phyloP scores from a whole-genome alignment of 2,329 filamentous ascomycete species.

The Beauveria brongniartii region DNA sequence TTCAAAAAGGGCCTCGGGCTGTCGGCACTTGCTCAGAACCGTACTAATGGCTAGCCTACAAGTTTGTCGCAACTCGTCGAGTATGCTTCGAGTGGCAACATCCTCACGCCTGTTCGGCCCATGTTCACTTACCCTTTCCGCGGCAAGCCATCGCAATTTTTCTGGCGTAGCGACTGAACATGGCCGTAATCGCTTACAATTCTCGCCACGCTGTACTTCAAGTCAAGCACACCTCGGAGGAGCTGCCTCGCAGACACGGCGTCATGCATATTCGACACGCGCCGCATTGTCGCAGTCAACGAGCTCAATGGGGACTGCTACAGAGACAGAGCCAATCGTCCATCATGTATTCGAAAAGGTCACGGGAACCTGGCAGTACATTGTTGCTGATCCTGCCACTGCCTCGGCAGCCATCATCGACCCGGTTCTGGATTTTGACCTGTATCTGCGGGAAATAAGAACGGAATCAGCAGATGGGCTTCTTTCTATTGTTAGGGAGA shows the following conservation, averaged over 20 bases:
- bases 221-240: too few species aligned
- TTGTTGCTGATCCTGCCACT: constrained; percentile 47
- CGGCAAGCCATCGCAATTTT: background rate
- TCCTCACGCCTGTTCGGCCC: background rate
- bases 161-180: too few species aligned
- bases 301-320: background rate
- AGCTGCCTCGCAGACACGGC: background rate
- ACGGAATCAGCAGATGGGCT: constrained; percentile 46
- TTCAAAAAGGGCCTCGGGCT: too few species aligned
- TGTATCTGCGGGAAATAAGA: constrained; percentile 19
- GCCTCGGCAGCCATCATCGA: constrained; percentile 49
- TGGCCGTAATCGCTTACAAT: background rate
- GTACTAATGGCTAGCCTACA: background rate
- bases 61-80: background rate
- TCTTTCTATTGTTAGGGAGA: constrained; percentile 32
- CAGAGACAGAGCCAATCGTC: constrained; percentile 13
- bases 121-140: background rate
- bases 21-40: background rate
- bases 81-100: background rate
- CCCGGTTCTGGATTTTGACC: constrained; percentile 51
- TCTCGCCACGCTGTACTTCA: background rate
- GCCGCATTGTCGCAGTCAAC: background rate
- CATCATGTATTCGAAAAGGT: constrained; percentile 30
- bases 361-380: constrained; percentile 51
- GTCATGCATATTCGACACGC: background rate